A percentile compares a stretch with the other conserved stretches of the same genome.
These are phyloP conservation scores for Mucor piriformis DNA, from an alignment of 371 early-diverging fungal species.

Conservation along the genomic window DNA sequence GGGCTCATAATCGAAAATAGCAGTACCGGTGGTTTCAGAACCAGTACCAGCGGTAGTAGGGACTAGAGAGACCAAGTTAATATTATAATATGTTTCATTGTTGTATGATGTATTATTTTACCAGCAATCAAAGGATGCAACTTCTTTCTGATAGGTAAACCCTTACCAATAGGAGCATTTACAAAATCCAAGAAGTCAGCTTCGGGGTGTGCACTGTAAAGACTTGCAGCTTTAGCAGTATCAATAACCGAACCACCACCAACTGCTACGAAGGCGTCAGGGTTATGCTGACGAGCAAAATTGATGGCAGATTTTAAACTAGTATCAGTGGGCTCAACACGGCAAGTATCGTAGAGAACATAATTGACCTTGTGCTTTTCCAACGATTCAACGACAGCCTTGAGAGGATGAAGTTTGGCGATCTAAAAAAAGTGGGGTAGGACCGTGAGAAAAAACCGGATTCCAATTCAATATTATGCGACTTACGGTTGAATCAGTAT, in stretches of 20 bases:
- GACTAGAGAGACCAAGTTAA: constrained; percentile 36
- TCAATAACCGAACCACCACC: constrained; percentile 95
- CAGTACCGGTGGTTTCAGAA: constrained; percentile 88
- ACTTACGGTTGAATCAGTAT: constrained; percentile 81
- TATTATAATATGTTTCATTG: background rate
- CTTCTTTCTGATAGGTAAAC: constrained; percentile 70
- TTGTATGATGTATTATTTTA: constrained; percentile 23
- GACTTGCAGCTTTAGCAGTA: constrained; percentile 90
- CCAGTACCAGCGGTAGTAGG: constrained; percentile 91
- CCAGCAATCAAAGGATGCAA: constrained; percentile 83
- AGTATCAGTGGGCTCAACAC: constrained; percentile 86
- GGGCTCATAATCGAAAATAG: constrained; percentile 89
- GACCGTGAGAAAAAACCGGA: constrained; percentile 19
- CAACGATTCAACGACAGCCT: constrained; percentile 81
- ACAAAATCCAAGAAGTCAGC: constrained; percentile 91
- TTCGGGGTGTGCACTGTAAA: constrained; percentile 82
- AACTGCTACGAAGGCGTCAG: constrained; percentile 89
- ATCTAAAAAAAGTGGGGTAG: constrained; percentile 27
- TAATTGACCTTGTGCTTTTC: constrained; percentile 69
- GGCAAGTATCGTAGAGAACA: constrained; percentile 77
- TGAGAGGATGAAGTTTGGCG: constrained; percentile 75
- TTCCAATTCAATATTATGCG: background rate
- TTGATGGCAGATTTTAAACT: constrained; percentile 81
- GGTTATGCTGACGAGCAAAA: constrained; percentile 72
- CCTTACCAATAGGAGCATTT: constrained; percentile 93